These are phyloP conservation scores for Starmerella bombi DNA, from an alignment of 805 yeast genomes.

Conservation along the genomic window DNA sequence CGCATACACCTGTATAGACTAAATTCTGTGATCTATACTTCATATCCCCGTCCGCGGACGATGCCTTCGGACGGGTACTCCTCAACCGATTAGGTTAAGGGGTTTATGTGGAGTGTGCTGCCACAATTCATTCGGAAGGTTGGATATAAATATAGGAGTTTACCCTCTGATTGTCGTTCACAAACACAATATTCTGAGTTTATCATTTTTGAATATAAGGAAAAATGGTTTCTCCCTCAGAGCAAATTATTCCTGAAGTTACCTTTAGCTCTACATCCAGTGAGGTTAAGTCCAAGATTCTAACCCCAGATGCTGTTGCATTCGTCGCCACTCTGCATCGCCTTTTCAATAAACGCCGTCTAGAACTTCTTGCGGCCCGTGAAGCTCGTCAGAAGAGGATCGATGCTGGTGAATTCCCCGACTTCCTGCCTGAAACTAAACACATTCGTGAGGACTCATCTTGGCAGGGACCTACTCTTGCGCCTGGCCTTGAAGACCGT, in stretches of 20 bases:
- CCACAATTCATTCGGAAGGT: too few species aligned
- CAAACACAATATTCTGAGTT: too few species aligned
- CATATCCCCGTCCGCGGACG: too few species aligned
- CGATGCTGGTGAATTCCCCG: slow-evolving; percentile 54
- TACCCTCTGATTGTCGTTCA: too few species aligned
- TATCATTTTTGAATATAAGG: too few species aligned
- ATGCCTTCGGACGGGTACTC: too few species aligned
- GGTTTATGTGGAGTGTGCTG: too few species aligned
- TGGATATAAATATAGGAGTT: too few species aligned
- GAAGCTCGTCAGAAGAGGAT: slow-evolving; percentile 41
- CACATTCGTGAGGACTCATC: slow-evolving; percentile 50
- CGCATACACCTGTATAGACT: too few species aligned
- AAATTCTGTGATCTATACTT: too few species aligned
- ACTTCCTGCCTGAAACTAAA: slow-evolving; percentile 52
- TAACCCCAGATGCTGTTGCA: slow-evolving; percentile 49
- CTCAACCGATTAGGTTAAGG: not conserved
- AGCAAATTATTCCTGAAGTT: slow-evolving; percentile 34
- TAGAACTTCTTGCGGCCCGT: slow-evolving; percentile 43
- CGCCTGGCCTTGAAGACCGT: slow-evolving; percentile 55
- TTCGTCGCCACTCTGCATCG: slow-evolving; percentile 57
- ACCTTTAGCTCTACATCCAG: slow-evolving; percentile 42
- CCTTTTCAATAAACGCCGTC: slow-evolving; percentile 44
- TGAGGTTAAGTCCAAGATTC: slow-evolving; percentile 39
- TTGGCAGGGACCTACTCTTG: slow-evolving; percentile 61
- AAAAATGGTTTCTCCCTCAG: slow-evolving; percentile 23